Conservation (phyloP, 139 green algal genomes). For the Eudorina sp. region DNA sequence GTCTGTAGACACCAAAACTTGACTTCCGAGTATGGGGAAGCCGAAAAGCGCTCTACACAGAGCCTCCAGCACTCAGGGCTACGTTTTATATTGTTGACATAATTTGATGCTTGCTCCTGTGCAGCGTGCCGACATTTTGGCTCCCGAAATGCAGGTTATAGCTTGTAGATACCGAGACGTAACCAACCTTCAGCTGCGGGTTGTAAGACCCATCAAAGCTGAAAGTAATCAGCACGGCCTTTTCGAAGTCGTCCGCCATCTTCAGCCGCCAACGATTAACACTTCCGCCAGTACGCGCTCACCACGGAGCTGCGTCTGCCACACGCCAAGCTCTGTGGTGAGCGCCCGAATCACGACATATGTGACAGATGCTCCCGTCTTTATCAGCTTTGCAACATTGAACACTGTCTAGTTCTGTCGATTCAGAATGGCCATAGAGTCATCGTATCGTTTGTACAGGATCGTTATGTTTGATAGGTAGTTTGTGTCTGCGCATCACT, state of each 20-base stretch:
- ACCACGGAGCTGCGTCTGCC: conserved; percentile 32
- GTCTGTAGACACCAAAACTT: conserved; percentile 98
- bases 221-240: conserved; percentile 91
- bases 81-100: conserved; percentile 72
- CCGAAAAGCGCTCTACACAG: conserved; percentile 82
- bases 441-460: too few relatives aligned
- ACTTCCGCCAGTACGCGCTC: conserved; percentile 1
- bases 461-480: too few relatives aligned
- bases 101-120: conserved; percentile 79
- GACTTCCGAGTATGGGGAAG: conserved; percentile 85
- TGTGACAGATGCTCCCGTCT: not conserved
- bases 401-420: too few relatives aligned
- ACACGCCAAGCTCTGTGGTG: conserved; percentile 31
- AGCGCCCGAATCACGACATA: conserved; percentile 15
- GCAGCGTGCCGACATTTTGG: not conserved
- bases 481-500: too few relatives aligned
- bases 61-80: conserved; percentile 79
- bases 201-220: conserved; percentile 78
- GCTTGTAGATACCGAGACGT: not conserved
- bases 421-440: too few relatives aligned
- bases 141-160: not conserved
- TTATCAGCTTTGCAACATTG: too few relatives aligned
- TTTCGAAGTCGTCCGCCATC: conserved; percentile 91
- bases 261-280: not conserved
- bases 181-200: conserved; percentile 51